Percentiles rank a stretch among this genome's conserved stretches.
Conservation (phyloP, 2,329 filamentous ascomycete genomes). For the Apiospora marii region DNA sequence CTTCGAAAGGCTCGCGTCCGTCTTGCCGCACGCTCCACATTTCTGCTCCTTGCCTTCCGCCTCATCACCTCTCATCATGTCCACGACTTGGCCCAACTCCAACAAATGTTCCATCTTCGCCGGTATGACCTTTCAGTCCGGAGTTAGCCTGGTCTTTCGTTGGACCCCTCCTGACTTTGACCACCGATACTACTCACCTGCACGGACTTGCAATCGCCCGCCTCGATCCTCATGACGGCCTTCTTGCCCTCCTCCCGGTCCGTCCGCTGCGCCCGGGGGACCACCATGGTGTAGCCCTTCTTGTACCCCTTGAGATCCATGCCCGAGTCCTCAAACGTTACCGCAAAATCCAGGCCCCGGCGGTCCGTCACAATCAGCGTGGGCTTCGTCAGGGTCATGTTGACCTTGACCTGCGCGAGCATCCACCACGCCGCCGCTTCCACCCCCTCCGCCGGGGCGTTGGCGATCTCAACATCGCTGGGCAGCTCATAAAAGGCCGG, state of each 20-base stretch:
- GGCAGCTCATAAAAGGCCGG: conserved; percentile 33
- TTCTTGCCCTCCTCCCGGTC: conserved; percentile 47
- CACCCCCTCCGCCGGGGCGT: conserved; percentile 20
- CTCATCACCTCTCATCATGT: conserved; percentile 33
- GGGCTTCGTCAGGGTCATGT: conserved; percentile 56
- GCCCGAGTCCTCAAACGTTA: conserved; percentile 53
- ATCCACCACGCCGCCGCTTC: conserved; percentile 38
- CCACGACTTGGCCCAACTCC: conserved; percentile 36
- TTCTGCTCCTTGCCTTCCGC: background rate
- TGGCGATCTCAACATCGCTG: conserved; percentile 1
- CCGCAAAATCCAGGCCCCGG: conserved; percentile 49
- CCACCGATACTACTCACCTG: conserved; percentile 32
- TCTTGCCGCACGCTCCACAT: conserved; percentile 29
- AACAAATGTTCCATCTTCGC: conserved; percentile 41
- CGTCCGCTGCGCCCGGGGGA: conserved; percentile 46
- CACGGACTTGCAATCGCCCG: conserved; percentile 43
- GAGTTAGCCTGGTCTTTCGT: background rate
- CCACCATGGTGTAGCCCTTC: conserved; percentile 49
- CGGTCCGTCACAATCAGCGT: conserved; percentile 55
- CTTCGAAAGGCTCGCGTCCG: conserved; percentile 24
- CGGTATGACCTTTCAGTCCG: conserved; percentile 36
- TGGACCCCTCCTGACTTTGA: background rate
- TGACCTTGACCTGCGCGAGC: conserved; percentile 42
- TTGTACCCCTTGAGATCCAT: conserved; percentile 47
- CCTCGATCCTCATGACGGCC: conserved; percentile 48